Percentiles rank a stretch among this genome's conserved stretches.
Evolutionary conservation across 129 eudicot species (phyloP).

Genomic region (Dittrichia graveolens): DNA sequence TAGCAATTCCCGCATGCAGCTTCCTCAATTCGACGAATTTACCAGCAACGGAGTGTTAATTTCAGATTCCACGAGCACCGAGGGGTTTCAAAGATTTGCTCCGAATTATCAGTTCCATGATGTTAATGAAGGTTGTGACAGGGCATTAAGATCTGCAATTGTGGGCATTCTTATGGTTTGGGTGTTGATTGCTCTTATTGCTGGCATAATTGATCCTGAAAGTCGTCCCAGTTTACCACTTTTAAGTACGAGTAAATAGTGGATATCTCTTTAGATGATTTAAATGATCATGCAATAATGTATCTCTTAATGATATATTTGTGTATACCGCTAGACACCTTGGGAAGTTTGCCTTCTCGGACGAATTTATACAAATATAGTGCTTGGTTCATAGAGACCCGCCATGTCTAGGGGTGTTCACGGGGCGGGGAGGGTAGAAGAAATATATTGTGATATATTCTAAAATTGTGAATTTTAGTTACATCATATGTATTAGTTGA

Average conservation of each 20-base stretch:
- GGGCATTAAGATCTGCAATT: constrained; percentile 59
- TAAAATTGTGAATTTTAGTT: no score
- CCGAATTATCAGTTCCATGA: constrained; percentile 27
- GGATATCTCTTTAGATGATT: constrained; percentile 8
- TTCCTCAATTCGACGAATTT: constrained; percentile 24
- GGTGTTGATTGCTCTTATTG: constrained; percentile 69
- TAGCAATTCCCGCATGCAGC: constrained; percentile 24
- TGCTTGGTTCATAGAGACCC: no score
- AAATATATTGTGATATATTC: no score
- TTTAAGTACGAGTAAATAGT: constrained; percentile 39
- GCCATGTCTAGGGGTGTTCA: no score
- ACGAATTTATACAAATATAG: no score
- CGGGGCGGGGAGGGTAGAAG: no score
- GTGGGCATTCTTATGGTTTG: constrained; percentile 72
- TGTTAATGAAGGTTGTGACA: constrained; percentile 45
- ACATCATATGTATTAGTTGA: no score
- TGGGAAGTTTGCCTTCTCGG: no score
- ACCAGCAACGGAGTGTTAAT: constrained; percentile 26
- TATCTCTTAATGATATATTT: not conserved
- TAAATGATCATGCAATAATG: not conserved
- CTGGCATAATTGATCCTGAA: constrained; percentile 65
- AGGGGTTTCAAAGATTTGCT: constrained; percentile 32
- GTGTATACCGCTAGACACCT: no score
- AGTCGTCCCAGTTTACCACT: constrained; percentile 49
- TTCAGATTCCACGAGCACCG: constrained; percentile 29